Evolutionary conservation across 202 grass and related monocot species (phyloP), one percentile per base, ranked within the genome.

Genomic region (Eragrostis tef): DNA sequence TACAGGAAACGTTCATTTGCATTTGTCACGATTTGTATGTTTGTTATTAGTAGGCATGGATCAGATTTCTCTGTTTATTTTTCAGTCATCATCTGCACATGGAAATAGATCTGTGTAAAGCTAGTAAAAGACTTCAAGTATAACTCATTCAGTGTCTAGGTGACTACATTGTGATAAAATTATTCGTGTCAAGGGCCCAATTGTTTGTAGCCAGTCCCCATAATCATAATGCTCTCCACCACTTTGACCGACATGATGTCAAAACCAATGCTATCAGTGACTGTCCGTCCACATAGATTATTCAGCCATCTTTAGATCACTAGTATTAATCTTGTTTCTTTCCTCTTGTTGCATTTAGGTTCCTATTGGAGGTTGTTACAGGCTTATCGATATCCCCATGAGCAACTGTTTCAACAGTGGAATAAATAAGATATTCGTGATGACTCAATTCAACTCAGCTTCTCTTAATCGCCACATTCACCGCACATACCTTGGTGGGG

Each of bases 361-460:
- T 54, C 94, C 94, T 27, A 11, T 97, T 67, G 94, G 94, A 76
- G 93, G 94, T 67, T 93, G 94, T 79, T 91, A 97, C 59, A 88
- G 88, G 73, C 81, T 97, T 41, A 86, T 97, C 6, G 94, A 97
- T 76, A 86, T 97, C 71, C 90, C 90, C 13, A 93, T 97, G 94
- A 97, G 90, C 77, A 97, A 97, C 49, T 97, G 93, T 66, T 92
- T 97, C 59, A 90, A 97, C 34, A 92, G 88, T 13, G 93, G 88
- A 36, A 92, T 97, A 75, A 89, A 93, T 64, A 97, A 97, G 84
- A 92, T 97, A 80, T 97, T 93, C 42, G 86, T 97, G 64, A 93
- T 91, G 86, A 97, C 84, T 53, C 93, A 97, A 21, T 97, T 87
- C 86, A 97, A 97, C n/a, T 97, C 93, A 19, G 65, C 86, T 50